Evolutionary conservation across 2,329 filamentous ascomycete species (phyloP), one percentile per base, ranked within the genome.

Genomic region (Eutypella sp.): DNA sequence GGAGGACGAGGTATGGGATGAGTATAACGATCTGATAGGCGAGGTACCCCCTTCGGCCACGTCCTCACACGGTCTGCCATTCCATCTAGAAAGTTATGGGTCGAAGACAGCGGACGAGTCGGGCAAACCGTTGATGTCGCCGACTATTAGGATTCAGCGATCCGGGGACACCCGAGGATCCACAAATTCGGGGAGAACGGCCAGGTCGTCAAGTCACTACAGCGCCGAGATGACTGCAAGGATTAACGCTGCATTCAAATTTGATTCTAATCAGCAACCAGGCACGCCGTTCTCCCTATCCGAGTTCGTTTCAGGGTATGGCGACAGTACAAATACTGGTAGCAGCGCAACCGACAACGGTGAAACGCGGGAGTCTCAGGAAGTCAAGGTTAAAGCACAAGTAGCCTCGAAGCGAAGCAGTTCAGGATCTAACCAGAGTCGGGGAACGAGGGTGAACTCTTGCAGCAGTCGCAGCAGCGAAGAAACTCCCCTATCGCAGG

Each of bases 1-100:
- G 1, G 87, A 95, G 53, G 92, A 96, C 57, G 92, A 96, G 60
- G 78, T 96, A 2, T 97, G 92, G 92, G 84, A 91, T 42, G 92
- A 95, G 66, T 96, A 95, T 60, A 84, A 97, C 54, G 92, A 96
- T 57, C 71, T 96, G 11, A 78, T 96, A 44, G 87, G 87, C 43
- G 84, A 88, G 10, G 67, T 67, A 2, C 73, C 74, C 2, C 67
- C 68, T 2, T 81, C 79, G 1, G 69, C 75, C 5, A 76, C 74
- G 1, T 81, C 79, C 1, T 82, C 81, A 1, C 70, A 73, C 22
- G 77, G 76, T 0, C 61, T 73, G 45, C 74, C 81, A 19, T 78
- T 83, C 57, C 72, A 78, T 51, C 71, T 80, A 11, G 76, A 82
- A 53, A 68, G 62, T 2, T 75, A 75, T 41, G 64, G 71, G 8